Percentiles rank a stretch among this genome's conserved stretches.
These are phyloP conservation scores for Jatropha podagrica DNA, from an alignment of 441 rosid genomes.

Conservation along the genomic window DNA sequence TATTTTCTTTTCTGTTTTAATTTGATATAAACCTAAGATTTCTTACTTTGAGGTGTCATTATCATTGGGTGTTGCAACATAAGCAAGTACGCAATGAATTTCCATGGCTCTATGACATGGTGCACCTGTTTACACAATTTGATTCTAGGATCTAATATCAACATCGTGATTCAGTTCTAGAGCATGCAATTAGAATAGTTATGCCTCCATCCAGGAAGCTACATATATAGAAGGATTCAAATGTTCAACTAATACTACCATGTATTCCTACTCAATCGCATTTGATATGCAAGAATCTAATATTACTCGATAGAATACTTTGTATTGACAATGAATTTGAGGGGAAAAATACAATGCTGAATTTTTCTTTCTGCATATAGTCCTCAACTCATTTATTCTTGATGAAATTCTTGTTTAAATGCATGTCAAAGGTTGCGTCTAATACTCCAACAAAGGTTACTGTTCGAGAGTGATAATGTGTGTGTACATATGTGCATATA, in stretches of 20 bases:
- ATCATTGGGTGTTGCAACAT: slow-evolving; percentile 1
- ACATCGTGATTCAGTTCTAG: not conserved
- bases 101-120: not conserved
- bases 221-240: not conserved
- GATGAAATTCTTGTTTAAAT: not conserved
- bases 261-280: slow-evolving; percentile 2
- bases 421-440: not conserved
- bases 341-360: not conserved
- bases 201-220: not conserved
- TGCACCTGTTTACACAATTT: not conserved
- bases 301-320: not conserved
- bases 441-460: not conserved
- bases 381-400: not conserved
- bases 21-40: not conserved
- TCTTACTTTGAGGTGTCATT: not conserved
- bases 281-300: not conserved
- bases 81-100: not conserved
- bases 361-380: not conserved
- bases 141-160: not conserved
- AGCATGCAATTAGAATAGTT: not conserved
- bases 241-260: not conserved
- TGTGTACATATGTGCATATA: not conserved
- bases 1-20: not conserved
- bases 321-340: not conserved
- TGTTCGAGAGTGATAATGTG: not conserved